These are phyloP conservation scores for Ceratobasidium sp. DNA, from an alignment of 1,284 basidiomycete species.

Conservation along the genomic window DNA sequence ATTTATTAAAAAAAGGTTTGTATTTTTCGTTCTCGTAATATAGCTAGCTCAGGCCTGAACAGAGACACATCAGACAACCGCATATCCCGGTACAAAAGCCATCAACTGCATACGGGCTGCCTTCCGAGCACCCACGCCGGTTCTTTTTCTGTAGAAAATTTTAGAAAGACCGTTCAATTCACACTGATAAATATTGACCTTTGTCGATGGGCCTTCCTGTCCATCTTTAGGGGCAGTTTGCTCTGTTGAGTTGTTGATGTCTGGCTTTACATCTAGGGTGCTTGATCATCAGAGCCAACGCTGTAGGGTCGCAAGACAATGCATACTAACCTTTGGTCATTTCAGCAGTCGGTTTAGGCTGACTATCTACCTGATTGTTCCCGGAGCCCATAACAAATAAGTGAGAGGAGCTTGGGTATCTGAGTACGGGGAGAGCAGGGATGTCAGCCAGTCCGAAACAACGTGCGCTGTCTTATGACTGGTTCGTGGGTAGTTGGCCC, in stretches of 20 bases:
- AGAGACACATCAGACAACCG: slow-evolving; percentile 7
- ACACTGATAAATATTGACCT: neutral
- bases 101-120: neutral
- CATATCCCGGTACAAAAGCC: slow-evolving; percentile 25
- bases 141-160: slow-evolving; percentile 2
- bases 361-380: neutral
- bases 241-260: neutral
- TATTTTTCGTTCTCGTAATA: no score
- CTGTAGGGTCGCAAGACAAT: neutral
- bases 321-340: slow-evolving; percentile 4
- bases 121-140: neutral
- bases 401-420: no score
- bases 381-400: neutral
- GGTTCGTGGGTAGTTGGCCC: neutral
- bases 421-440: neutral
- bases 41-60: neutral
- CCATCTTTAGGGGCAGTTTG: neutral
- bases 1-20: no score
- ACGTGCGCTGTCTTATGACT: neutral
- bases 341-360: slow-evolving; percentile 14
- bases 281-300: neutral
- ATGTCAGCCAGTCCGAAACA: neutral
- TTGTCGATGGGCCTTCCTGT: neutral
- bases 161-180: neutral
- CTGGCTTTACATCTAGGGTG: slow-evolving; percentile 1